Base-by-base conservation (phyloP, 345 rosid genomes). In the Citrus inodora region DNA sequence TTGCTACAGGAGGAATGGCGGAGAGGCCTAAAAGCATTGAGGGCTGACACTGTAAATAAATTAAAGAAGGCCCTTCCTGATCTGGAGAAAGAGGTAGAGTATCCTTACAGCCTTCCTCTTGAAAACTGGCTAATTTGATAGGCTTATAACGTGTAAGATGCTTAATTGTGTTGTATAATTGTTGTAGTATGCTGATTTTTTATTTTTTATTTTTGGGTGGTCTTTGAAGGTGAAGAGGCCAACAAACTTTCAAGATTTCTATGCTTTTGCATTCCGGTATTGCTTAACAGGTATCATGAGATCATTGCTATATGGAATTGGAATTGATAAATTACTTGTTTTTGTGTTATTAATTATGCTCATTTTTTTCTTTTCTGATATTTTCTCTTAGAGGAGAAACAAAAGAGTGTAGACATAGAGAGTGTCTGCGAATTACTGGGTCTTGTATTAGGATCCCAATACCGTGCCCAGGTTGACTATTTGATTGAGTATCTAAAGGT, bases 331-430 rank as follows among this genome's bases (percentile, higher is more conserved):
- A 32, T 30, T 48, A 2, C 61, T 71, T 70, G 5, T 7, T 61
- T 7, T 66, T 51, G 17, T 7, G 67, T 24, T 30, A 27, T 65
- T 76, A 51, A 56, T 37, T 70, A 55, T 70, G 70, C 55, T 70
- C 56, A 60, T 71, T 16, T 79, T 40, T 76, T 74, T 35, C 21
- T 22, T 48, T 53, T 74, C n/a, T 55, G 25, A 51, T 67, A 53
- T 67, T 83, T 64, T 33, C 78, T 76, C 27, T 80, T 87, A 96
- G 99, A 96, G 91, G 98, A 96, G 85, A 91, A 89, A 82, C 97
- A 94, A 82, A 92, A 92, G 88, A 85, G 90, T 81, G 88, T 94
- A 55, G 99, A 96, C 87, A 88, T 92, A 58, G 99, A 96, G 84
- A 94, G 90, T 78, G 91, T 88, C 80, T 94, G 98, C 53, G 91